Evolutionary conservation across 2,329 filamentous ascomycete genomes (phyloP).

Genomic region (Phaeosphaeria sp.): DNA sequence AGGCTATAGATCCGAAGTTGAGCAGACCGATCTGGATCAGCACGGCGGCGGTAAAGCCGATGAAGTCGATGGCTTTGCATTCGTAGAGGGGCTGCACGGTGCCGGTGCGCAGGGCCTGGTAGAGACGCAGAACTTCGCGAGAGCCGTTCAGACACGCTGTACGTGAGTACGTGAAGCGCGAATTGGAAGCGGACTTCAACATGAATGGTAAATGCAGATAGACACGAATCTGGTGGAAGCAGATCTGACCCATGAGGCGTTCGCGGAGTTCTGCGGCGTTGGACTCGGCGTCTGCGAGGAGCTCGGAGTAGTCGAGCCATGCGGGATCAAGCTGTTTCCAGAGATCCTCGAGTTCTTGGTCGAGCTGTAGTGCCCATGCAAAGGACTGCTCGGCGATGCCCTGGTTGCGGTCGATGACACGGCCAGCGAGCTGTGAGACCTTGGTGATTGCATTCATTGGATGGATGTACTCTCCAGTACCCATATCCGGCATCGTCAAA

Average conservation of each 20-base stretch:
- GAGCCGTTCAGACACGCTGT: conserved; percentile 51
- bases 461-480: conserved; percentile 33
- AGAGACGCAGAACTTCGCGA: conserved; percentile 50
- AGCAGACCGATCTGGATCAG: conserved; percentile 53
- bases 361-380: conserved; percentile 50
- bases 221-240: conserved; percentile 54
- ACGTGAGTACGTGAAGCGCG: conserved; percentile 48
- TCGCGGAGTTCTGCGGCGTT: conserved; percentile 48
- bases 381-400: conserved; percentile 43
- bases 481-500: conserved; percentile 35
- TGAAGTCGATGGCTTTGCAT: conserved; percentile 56
- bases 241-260: conserved; percentile 51
- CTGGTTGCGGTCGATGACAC: conserved; percentile 54
- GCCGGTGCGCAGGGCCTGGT: conserved; percentile 47
- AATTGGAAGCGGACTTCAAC: conserved; percentile 46
- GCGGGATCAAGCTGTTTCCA: conserved; percentile 45
- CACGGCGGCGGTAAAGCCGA: conserved; percentile 55
- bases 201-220: conserved; percentile 57
- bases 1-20: conserved; percentile 36
- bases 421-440: conserved; percentile 49
- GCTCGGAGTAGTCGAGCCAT: conserved; percentile 48
- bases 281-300: conserved; percentile 32
- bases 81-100: conserved; percentile 50
- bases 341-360: conserved; percentile 52
- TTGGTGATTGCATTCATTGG: conserved; percentile 44